Base-by-base conservation (phyloP, 2,329 filamentous ascomycete genomes). In the Trichoderma simmonsii region DNA sequence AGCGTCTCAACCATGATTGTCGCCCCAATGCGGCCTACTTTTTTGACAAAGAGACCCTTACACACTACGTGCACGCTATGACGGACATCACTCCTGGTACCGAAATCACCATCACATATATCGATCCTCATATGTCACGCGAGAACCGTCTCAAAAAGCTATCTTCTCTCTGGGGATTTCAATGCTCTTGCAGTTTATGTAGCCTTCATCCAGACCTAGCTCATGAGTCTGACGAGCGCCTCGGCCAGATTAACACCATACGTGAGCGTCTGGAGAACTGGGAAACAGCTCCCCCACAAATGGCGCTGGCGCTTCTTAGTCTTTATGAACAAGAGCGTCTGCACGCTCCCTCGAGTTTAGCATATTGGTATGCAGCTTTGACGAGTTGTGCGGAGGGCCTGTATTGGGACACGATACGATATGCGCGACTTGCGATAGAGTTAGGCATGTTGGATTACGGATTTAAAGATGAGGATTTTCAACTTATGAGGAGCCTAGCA, bases 1-100 rank as follows among this genome's bases (percentile, higher is more conserved):
- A 72, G 82, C 83, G 26, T 78, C 77, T 84, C 74, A 85, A 85
- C 77, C 83, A 85, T 75, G 82, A 84, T 76, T 85, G 83, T 74
- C 80, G 83, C 1, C 81, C 83, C 34, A 85, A 85, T 72, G 80
- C 82, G 34, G 83, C 82, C 75, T 85, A 85, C 77, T 80, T 79
- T 73, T 83, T 83, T 72, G 81, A 84, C 73, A 75, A 78, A 51
- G 71, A 77, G 4, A 81, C 80, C 2, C 77, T 84, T 48, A 79
- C 80, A 3, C 83, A 85, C 71, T 78, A 80, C 71, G 77, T 83
- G 48, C 79, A 81, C 63, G 84, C 82, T 39, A 76, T 80, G 12
- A 79, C 82, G 1, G 79, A 81, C 70, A 85, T 85, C 73, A 57
- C 71, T 4, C 78, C 82, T 0, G 83, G 83, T 34, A 83, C 84